Base-by-base conservation (phyloP, 768 basidiomycete genomes). In the Psilocybe cyanescens region DNA sequence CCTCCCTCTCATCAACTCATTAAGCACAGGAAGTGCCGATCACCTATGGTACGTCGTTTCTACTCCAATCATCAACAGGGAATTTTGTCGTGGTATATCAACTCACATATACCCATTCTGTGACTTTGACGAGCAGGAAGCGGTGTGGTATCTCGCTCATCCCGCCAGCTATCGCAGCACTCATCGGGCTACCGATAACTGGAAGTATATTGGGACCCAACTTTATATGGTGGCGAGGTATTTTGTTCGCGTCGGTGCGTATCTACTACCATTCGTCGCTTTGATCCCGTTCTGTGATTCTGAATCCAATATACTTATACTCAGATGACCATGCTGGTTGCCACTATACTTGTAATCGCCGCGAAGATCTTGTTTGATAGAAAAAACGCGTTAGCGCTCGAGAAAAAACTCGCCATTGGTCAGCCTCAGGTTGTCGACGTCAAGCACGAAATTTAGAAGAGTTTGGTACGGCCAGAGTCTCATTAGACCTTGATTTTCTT, bases 201-300 rank as follows among this genome's bases (percentile, higher is more conserved):
- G 62, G 62, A 4, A 31, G 28, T 2, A 59, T 63, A 12, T n/a
- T 59, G 2, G 62, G 62, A n/a, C 30, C 41, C 14, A n/a, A 63
- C 9, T 50, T 59, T n/a, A 45, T 59, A 16, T 63, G 62, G 62
- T 59, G 62, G 58, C 55, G 55, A 46, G 62, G 58, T 19, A 51
- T 63, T n/a, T 29, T 51, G 1, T 63, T 63, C 37, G 54, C 62
- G 5, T 63, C 62, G 41, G 62, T 63, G 44, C 39, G 58, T 29
- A 12, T 24, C 2, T 24, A 24, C 24, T 0, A 24, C 2, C 24
- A 24, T 24, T 24, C 2, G 24, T 24, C 24, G 2, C 24, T 24
- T 24, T 24, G 24, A 24, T 24, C 24, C 24, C 24, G 24, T 24
- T 24, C 2, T 2, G 33, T 35, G 11, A 35, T 35, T 7, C 33